Evolutionary conservation across 2,329 filamentous ascomycete genomes (phyloP).

Genomic region (Venturia oleaginea): DNA sequence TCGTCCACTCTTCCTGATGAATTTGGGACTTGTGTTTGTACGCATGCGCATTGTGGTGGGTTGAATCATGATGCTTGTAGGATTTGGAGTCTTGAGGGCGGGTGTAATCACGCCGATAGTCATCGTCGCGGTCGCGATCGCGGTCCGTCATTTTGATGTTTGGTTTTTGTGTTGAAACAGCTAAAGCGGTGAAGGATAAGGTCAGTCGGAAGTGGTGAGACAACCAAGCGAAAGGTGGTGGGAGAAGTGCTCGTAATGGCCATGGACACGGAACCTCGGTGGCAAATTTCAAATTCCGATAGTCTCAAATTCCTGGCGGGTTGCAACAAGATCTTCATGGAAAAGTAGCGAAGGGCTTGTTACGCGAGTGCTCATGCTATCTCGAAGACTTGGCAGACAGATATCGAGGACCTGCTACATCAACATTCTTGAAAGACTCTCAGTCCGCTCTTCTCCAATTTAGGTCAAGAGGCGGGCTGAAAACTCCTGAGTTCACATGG

Average conservation of each 20-base stretch:
- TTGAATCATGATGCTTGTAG: neutral
- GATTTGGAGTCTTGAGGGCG: neutral
- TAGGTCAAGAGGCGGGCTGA: no score
- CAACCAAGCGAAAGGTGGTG: neutral
- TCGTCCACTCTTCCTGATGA: neutral
- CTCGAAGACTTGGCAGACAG: neutral
- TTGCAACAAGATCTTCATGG: neutral
- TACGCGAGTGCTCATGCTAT: no score
- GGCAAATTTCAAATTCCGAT: neutral
- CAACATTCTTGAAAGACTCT: neutral
- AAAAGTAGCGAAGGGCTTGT: neutral
- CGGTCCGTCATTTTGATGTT: neutral
- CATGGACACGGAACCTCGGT: neutral
- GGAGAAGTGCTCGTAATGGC: neutral
- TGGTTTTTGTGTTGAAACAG: neutral
- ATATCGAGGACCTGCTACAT: neutral
- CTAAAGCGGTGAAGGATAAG: neutral
- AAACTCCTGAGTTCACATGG: neutral
- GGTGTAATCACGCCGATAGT: neutral
- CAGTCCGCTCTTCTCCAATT: no score
- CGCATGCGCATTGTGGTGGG: neutral
- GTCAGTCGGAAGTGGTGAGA: neutral
- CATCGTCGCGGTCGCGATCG: no score
- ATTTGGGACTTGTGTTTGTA: neutral
- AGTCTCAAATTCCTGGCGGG: neutral